Evolutionary conservation across 768 basidiomycete genomes (phyloP).

Genomic region (Pleurotus djamor): DNA sequence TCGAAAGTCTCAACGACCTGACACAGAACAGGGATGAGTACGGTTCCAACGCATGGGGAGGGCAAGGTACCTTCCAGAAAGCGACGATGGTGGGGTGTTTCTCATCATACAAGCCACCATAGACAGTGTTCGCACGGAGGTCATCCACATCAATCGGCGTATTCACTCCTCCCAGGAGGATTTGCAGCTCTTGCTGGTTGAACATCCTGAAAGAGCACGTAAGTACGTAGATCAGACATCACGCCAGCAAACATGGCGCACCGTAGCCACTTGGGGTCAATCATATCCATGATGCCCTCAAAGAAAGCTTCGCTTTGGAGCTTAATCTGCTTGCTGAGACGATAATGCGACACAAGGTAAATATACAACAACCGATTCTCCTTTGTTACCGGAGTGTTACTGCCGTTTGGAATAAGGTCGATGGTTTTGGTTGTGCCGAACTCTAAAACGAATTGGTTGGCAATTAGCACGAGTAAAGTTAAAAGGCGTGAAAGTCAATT

Average conservation of each 20-base stretch:
- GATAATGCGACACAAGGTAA: conserved; percentile 84
- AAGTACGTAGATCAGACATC: not conserved
- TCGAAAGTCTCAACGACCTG: conserved; percentile 79
- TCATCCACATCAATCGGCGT: conserved; percentile 85
- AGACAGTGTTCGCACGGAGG: conserved; percentile 70
- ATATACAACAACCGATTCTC: conserved; percentile 93
- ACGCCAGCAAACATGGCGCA: conserved; percentile 24
- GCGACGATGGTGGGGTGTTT: conserved; percentile 65
- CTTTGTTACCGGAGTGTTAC: conserved; percentile 79
- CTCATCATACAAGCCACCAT: conserved; percentile 78
- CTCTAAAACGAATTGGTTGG: conserved; percentile 41
- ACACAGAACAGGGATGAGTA: not conserved
- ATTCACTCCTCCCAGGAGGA: conserved; percentile 87
- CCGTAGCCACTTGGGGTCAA: conserved; percentile 88
- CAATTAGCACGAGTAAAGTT: too few species aligned
- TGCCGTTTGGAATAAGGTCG: conserved; percentile 81
- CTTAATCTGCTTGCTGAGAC: conserved; percentile 86
- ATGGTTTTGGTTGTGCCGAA: conserved; percentile 76
- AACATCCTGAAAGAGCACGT: conserved; percentile 67
- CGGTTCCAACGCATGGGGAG: not conserved
- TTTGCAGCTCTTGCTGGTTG: conserved; percentile 93
- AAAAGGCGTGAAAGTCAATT: too few species aligned
- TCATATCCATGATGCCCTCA: conserved; percentile 88
- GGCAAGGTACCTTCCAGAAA: conserved; percentile 76
- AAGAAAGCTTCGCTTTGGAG: conserved; percentile 85